These are phyloP conservation scores for Canariomyces notabilis DNA, from an alignment of 2,329 filamentous ascomycete species.

Conservation along the genomic window DNA sequence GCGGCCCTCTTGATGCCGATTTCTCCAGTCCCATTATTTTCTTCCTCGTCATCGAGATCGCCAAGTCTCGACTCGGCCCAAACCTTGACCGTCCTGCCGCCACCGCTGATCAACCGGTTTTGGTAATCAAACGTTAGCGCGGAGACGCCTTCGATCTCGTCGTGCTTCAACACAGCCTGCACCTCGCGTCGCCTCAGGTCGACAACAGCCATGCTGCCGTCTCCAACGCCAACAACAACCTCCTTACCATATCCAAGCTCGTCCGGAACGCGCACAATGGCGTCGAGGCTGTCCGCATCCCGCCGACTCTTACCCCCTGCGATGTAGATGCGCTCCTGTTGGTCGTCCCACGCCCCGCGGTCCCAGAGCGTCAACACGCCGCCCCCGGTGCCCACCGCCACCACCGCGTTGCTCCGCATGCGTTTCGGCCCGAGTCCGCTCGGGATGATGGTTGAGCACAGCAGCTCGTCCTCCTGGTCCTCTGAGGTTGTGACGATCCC, in stretches of 20 bases:
- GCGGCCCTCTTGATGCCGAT: constrained; percentile 44
- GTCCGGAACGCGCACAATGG: constrained; percentile 67
- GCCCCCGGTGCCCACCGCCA: constrained; percentile 69
- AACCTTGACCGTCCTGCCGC: constrained; percentile 79
- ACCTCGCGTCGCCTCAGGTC: constrained; percentile 70
- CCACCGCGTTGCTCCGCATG: constrained; percentile 62
- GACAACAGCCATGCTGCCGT: constrained; percentile 73
- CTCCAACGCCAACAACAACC: constrained; percentile 74
- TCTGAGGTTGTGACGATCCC: constrained; percentile 86
- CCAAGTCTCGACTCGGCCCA: constrained; percentile 69
- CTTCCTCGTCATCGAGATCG: constrained; percentile 41
- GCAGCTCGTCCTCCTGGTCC: constrained; percentile 88
- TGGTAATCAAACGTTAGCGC: constrained; percentile 78
- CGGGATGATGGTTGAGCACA: constrained; percentile 74
- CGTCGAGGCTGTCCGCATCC: constrained; percentile 75
- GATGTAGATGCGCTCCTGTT: constrained; percentile 81
- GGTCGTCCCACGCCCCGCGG: constrained; percentile 89
- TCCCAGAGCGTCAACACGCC: constrained; percentile 93
- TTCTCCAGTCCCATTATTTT: constrained; percentile 39
- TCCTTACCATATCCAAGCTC: constrained; percentile 64
- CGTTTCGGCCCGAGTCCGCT: constrained; percentile 63
- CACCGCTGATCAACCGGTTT: constrained; percentile 83
- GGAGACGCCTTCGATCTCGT: constrained; percentile 82
- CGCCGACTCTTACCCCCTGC: constrained; percentile 48
- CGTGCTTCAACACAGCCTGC: constrained; percentile 64